Evolutionary conservation across 208 protist genomes (phyloP), one percentile per base, ranked within the genome.

Genomic region (Porcisia deanei): DNA sequence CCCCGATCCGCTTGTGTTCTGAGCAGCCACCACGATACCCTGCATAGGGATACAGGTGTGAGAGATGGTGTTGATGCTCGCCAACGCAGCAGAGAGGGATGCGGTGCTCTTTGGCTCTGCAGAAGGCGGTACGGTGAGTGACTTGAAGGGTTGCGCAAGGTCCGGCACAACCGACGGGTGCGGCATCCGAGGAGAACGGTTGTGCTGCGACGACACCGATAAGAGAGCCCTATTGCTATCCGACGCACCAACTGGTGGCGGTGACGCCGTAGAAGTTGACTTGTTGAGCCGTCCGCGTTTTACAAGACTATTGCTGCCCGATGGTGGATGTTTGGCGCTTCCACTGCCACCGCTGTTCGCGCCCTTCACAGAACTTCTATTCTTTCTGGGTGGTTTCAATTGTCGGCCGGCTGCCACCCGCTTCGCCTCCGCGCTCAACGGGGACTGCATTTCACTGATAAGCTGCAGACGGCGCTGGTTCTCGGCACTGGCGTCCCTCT

Each of bases 401-500:
- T 82, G 71, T 45, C 83, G 75, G 25, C 59, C 79, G 25, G 80
- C 72, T 2, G 82, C 85, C 43, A 82, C 64, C 25, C 82, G 63
- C 41, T 77, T 57, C 47, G 88, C 74, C 78, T 86, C 83, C 73
- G 49, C 54, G 58, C 79, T 81, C 20, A 92, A 75, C 41, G 88
- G 88, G 1, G 88, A 92, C 68, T 80, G 80, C 60, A 85, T 18
- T n/a, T 79, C 61, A 3, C 64, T 7, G 47, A 92, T 89, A 49
- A 80, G 73, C 58, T 88, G 80, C 54, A 96, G 68, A 2, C 92
- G 84, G 14, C 92, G 83, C 55, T 70, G 77, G 60, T 93, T 93
- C 84, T 96, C 92, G 18, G 77, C 68, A 3, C 77, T 82, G 43
- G 88, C 86, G 52, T 86, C 77, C 30, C 64, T 37, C 41, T 87